Conservation (phyloP, 345 rosid genomes). For the Brassica cretica region DNA sequence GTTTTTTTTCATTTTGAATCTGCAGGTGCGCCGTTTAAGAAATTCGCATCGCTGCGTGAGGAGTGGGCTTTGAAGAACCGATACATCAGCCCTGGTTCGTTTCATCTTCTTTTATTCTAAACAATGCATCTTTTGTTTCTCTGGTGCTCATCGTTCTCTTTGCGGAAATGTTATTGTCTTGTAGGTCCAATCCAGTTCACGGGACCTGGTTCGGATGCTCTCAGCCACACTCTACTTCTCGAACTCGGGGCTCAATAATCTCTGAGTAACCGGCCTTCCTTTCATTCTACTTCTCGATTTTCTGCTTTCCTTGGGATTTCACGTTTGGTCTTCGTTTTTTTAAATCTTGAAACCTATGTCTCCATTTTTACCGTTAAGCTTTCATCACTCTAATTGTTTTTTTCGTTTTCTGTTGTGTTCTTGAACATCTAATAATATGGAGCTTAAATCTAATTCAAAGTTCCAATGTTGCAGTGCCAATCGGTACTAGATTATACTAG, state of each 20-base stretch:
- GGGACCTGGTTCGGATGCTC: constrained; percentile 70
- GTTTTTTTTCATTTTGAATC: background rate
- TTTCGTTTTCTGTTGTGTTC: background rate
- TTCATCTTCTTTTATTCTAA: background rate
- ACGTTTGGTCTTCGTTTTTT: background rate
- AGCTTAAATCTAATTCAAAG: background rate
- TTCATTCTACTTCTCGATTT: background rate
- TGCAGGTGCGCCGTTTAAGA: constrained; percentile 91
- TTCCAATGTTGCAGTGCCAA: background rate
- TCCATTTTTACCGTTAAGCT: background rate
- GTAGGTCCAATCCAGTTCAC: constrained; percentile 93
- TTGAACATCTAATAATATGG: background rate
- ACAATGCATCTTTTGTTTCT: background rate
- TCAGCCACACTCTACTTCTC: constrained; percentile 71
- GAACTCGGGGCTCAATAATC: constrained; percentile 66
- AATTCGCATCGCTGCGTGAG: constrained; percentile 68
- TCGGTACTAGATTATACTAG: background rate
- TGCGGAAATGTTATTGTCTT: background rate
- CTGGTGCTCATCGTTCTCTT: background rate
- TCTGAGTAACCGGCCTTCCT: background rate
- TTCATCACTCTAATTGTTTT: background rate
- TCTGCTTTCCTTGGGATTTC: background rate
- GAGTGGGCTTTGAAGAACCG: constrained; percentile 88
- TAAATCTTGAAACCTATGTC: background rate
- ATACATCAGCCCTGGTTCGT: constrained; percentile 91